A percentile compares a stretch with the other conserved stretches of the same genome.
phyloP scores from a whole-genome alignment of 2,329 filamentous ascomycete species.

The Aspergillus sojae region DNA sequence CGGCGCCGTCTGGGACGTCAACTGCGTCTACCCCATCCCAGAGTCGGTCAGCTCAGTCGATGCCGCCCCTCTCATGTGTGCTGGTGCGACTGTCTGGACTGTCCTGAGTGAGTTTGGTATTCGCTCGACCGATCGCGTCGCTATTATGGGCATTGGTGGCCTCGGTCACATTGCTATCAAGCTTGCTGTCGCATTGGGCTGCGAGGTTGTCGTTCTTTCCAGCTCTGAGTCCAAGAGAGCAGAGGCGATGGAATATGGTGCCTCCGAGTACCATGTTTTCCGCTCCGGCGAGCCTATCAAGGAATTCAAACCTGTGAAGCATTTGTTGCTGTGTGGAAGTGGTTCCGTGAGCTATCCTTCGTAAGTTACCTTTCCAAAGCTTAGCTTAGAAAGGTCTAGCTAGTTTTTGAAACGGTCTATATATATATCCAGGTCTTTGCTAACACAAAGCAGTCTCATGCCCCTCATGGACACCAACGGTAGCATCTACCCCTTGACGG shows the following conservation, averaged over 20 bases:
- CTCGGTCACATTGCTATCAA: slow-evolving; percentile 73
- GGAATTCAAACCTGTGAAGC: slow-evolving; percentile 18
- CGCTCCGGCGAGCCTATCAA: neutral
- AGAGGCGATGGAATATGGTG: slow-evolving; percentile 53
- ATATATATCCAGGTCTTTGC: neutral
- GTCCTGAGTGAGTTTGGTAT: slow-evolving; percentile 64
- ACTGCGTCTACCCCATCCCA: slow-evolving; percentile 23
- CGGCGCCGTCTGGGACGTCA: slow-evolving; percentile 34
- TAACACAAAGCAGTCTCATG: slow-evolving; percentile 15
- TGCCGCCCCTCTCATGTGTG: slow-evolving; percentile 38
- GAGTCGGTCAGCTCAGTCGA: slow-evolving; percentile 25
- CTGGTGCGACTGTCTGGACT: slow-evolving; percentile 45
- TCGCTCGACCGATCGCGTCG: slow-evolving; percentile 68
- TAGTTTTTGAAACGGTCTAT: neutral
- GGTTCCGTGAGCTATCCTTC: slow-evolving; percentile 14
- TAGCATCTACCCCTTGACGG: slow-evolving; percentile 33
- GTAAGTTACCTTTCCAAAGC: slow-evolving; percentile 5
- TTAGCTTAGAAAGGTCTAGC: neutral
- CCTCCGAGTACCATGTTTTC: slow-evolving; percentile 59
- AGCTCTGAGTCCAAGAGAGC: slow-evolving; percentile 23
- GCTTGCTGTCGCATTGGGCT: slow-evolving; percentile 68
- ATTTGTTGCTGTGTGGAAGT: slow-evolving; percentile 20
- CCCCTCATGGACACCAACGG: slow-evolving; percentile 29
- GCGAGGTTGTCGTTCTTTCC: slow-evolving; percentile 47
- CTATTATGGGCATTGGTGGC: slow-evolving; percentile 69